These are phyloP conservation scores for Sisymbrium irio DNA, from an alignment of 345 rosid species.

Conservation along the genomic window DNA sequence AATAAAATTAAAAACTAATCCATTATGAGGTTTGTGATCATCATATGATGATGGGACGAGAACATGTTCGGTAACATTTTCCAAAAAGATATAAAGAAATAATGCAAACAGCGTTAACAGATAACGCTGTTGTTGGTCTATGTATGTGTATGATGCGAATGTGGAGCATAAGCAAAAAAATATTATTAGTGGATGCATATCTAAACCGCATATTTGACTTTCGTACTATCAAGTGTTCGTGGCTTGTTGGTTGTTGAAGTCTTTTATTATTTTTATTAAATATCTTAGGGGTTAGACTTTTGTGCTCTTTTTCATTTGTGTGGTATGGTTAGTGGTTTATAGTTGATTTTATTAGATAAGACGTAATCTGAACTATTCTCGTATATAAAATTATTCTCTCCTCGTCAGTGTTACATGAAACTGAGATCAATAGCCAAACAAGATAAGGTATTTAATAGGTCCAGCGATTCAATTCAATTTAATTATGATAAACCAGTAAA, in stretches of 20 bases:
- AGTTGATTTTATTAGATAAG: constrained; percentile 19
- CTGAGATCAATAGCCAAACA: not conserved
- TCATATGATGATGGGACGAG: constrained; percentile 24
- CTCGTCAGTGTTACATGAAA: constrained; percentile 15
- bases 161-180: constrained; percentile 12
- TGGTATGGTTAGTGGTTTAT: constrained; percentile 35
- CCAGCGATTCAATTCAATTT: not conserved
- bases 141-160: constrained; percentile 8
- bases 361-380: constrained; percentile 1
- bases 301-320: not conserved
- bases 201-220: constrained; percentile 35
- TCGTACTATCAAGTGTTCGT: constrained; percentile 23
- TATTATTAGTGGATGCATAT: constrained; percentile 20
- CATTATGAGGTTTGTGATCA: constrained; percentile 14
- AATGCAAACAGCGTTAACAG: not conserved
- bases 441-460: not conserved
- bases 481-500: not conserved
- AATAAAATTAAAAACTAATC: not conserved
- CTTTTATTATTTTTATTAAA: constrained; percentile 6
- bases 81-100: not conserved
- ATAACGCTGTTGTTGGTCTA: not conserved
- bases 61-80: constrained; percentile 30
- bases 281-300: constrained; percentile 18
- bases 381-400: not conserved
- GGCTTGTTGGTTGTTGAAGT: constrained; percentile 34